Base-by-base conservation (phyloP, 768 basidiomycete genomes). In the Boletus tylopilopsis region DNA sequence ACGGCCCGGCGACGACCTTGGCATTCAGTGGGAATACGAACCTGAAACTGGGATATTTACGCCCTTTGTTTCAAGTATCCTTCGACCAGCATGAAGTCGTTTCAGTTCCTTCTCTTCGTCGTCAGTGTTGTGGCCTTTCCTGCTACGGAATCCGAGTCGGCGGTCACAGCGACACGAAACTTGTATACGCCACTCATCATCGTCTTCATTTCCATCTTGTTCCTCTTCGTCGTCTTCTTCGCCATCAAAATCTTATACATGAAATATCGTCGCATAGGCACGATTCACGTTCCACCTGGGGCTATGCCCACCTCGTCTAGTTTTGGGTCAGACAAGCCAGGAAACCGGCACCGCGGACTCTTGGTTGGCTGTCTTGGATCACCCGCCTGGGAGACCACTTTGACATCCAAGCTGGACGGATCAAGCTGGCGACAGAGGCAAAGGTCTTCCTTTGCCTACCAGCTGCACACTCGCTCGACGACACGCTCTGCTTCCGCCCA, bases 311-410 rank as follows among this genome's bases (percentile, higher is more conserved):
- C 23, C 42, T 16, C 24, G 7, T 19, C 18, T 5, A 25, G 11
- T 2, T 30, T 30, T 30, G 29, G 18, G 4, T 18, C 29, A 11
- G 29, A 39, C 34, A 54, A 63, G 11, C 25, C 5, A 23, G 44
- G 19, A 23, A 25, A 39, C 44, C 37, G 41, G 11, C 34, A 43
- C 13, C 45, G 54, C 6, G 61, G 56, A 2, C 29, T 69, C 23
- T 35, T 63, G 38, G 54, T 67, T 12, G 68, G 66, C 7, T 69
- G 55, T 42, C 53, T 67, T 13, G 66, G 66, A 24, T 69, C 68
- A 12, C 66, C 66, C 24, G 16, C 50, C n/a, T 69, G 68, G 66
- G 66, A 67, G 49, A 64, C 61, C 2, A 45, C 25, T 12, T 38
- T 58, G 33, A 46, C 45, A n/a, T 53, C 61, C 15, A 55, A 45